Conservation (phyloP, 345 rosid species). For the Gossypium arboreum region DNA sequence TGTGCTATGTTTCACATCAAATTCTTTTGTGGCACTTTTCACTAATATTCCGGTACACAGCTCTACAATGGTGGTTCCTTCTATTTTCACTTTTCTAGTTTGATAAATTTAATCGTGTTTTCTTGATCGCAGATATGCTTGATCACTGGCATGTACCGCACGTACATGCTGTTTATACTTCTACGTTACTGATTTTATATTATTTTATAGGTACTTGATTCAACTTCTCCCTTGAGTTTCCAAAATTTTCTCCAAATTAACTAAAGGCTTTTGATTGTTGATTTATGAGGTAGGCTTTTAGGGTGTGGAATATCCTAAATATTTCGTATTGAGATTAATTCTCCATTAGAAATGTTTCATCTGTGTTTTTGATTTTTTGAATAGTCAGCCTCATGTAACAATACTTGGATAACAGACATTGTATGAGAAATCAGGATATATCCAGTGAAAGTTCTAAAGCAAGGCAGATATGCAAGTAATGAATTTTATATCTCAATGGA, state of each 20-base stretch:
- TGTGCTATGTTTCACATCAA: constrained; percentile 51
- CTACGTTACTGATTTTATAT: constrained; percentile 40
- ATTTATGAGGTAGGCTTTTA: constrained; percentile 19
- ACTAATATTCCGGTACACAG: constrained; percentile 48
- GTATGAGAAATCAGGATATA: background rate
- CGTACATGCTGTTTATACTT: constrained; percentile 28
- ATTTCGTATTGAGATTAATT: background rate
- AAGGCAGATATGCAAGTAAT: background rate
- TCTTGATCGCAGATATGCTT: constrained; percentile 41
- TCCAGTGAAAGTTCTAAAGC: background rate
- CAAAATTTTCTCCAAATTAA: background rate
- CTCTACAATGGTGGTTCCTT: constrained; percentile 5
- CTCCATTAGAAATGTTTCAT: background rate
- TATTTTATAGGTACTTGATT: constrained; percentile 51
- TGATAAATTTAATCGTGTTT: constrained; percentile 3
- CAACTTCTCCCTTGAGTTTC: constrained; percentile 17
- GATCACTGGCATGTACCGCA: constrained; percentile 37
- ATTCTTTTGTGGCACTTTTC: constrained; percentile 43
- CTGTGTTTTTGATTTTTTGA: background rate
- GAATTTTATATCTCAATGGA: background rate
- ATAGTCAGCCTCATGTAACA: background rate
- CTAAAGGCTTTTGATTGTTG: background rate
- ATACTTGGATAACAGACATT: background rate
- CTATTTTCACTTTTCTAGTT: constrained; percentile 5
- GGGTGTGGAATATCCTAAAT: background rate